Evolutionary conservation across 1,284 basidiomycete species (phyloP).

Genomic region (Cyathus olla): DNA sequence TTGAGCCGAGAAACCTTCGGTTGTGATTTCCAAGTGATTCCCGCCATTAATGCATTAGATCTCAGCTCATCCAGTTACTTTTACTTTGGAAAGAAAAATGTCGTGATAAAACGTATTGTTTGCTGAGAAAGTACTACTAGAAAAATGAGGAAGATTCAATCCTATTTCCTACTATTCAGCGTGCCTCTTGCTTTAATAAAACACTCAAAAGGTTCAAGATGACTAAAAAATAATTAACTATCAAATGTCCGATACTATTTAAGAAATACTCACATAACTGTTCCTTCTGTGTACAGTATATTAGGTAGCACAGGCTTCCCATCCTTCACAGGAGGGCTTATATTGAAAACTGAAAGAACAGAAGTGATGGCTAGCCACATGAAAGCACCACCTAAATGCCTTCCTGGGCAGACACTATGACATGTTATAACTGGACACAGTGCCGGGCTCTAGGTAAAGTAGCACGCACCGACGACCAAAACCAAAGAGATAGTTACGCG

Average conservation of each 20-base stretch:
- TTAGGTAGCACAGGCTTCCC: not conserved
- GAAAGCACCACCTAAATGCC: not conserved
- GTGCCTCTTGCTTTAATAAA: not conserved
- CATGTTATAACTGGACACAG: not conserved
- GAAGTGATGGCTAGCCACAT: not conserved
- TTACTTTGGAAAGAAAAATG: too few relatives aligned
- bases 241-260: not conserved
- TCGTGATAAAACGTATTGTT: too few relatives aligned
- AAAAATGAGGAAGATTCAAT: too few relatives aligned
- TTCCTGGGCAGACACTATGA: not conserved
- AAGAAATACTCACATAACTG: not conserved
- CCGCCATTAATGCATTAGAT: too few relatives aligned
- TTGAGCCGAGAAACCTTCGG: too few relatives aligned
- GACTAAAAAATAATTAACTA: not conserved
- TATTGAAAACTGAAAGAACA: constrained; percentile 20
- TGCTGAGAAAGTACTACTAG: too few relatives aligned
- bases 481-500: constrained; percentile 22
- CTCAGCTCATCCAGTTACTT: too few relatives aligned
- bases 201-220: not conserved
- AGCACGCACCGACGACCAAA: constrained; percentile 23
- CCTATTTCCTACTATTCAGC: too few relatives aligned
- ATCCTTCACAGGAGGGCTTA: not conserved
- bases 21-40: too few relatives aligned
- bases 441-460: not conserved
- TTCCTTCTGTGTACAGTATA: not conserved